A percentile compares a stretch with the other conserved stretches of the same genome.
Evolutionary conservation across 768 basidiomycete genomes (phyloP).

Genomic region (Macrocybe gigantea): DNA sequence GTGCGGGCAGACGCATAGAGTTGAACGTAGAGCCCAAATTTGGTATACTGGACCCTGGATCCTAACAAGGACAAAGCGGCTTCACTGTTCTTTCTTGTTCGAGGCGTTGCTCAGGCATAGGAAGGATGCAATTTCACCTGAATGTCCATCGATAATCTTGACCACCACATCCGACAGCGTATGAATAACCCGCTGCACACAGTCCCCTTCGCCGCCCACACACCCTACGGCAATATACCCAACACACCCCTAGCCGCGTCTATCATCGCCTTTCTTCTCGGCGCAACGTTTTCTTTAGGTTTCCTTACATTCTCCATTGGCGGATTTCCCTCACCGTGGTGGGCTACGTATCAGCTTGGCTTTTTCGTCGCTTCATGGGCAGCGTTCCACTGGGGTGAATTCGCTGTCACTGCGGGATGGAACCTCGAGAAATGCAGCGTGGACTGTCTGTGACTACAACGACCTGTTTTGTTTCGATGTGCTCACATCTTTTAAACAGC

Average conservation of each 20-base stretch:
- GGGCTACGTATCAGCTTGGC: conserved; percentile 72
- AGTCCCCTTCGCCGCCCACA: conserved; percentile 32
- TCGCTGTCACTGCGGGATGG: conserved; percentile 93
- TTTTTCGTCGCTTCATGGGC: conserved; percentile 83
- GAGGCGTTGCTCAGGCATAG: not conserved
- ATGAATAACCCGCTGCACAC: conserved; percentile 44
- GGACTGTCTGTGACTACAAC: conserved; percentile 65
- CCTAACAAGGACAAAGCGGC: conserved; percentile 20
- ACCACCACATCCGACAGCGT: conserved; percentile 39
- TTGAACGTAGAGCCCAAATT: not conserved
- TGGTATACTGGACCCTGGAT: conserved; percentile 9
- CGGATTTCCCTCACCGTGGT: conserved; percentile 42
- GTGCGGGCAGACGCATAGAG: no score
- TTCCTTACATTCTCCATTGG: conserved; percentile 41
- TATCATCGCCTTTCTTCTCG: conserved; percentile 80
- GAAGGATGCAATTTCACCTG: conserved; percentile 24
- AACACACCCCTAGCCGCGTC: conserved; percentile 83
- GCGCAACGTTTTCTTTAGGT: conserved; percentile 61
- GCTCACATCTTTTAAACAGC: conserved; percentile 40
- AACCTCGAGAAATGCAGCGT: conserved; percentile 89
- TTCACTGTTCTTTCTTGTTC: conserved; percentile 12
- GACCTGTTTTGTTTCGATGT: not conserved
- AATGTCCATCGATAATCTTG: conserved; percentile 20
- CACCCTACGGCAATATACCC: conserved; percentile 59
- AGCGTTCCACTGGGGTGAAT: conserved; percentile 90